phyloP scores from a whole-genome alignment of 495 filamentous ascomycete genomes.

The Evansstolkia leycettana region DNA sequence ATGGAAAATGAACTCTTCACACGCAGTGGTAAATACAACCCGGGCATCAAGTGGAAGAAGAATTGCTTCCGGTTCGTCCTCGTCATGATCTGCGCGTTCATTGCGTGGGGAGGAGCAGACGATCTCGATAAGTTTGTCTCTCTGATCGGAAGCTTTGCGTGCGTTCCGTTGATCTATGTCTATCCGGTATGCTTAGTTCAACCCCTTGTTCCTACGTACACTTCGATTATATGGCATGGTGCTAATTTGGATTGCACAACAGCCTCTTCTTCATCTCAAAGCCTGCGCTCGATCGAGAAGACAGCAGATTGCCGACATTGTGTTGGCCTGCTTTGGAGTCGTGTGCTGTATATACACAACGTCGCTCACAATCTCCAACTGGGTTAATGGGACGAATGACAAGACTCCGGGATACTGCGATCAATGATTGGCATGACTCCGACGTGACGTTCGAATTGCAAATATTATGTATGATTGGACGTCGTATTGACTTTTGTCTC shows the following conservation, averaged over 20 bases:
- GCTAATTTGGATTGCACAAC: constrained; percentile 5
- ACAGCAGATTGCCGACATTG: constrained; percentile 57
- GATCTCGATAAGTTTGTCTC: constrained; percentile 96
- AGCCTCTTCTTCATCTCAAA: constrained; percentile 82
- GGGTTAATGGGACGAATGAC: constrained; percentile 41
- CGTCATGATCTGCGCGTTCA: constrained; percentile 69
- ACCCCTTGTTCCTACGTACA: constrained; percentile 6
- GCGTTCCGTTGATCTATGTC: constrained; percentile 93
- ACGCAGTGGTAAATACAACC: constrained; percentile 88
- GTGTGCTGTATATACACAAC: constrained; percentile 88
- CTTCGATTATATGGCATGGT: neutral
- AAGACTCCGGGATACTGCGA: constrained; percentile 50
- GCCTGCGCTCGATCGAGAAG: constrained; percentile 54
- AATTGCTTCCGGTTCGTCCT: constrained; percentile 89
- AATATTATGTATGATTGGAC: too few species aligned
- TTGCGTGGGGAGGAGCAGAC: constrained; percentile 85
- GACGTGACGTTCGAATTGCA: too few species aligned
- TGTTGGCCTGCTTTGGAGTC: constrained; percentile 67
- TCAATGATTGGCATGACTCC: too few species aligned
- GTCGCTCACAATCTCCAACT: constrained; percentile 66
- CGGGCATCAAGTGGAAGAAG: constrained; percentile 97
- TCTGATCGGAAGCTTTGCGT: constrained; percentile 92
- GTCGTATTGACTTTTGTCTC: too few species aligned
- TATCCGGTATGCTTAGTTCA: constrained; percentile 82
- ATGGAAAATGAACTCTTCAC: constrained; percentile 58